Conservation (phyloP, 148 eudicot genomes). For the Selenicereus undatus region DNA sequence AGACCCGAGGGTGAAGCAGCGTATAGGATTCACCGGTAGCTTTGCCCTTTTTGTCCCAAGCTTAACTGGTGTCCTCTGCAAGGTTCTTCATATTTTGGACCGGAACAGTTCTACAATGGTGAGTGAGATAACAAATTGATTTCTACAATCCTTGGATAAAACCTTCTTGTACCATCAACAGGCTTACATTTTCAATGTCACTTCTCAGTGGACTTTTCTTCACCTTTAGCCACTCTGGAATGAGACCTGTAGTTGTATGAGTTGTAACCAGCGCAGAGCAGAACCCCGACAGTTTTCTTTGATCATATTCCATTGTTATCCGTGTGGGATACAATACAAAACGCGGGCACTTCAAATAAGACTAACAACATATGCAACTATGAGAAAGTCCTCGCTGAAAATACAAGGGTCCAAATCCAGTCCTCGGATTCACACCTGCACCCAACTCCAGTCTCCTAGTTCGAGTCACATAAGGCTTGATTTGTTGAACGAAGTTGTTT, state of each 20-base stretch:
- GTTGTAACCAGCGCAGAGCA: background rate
- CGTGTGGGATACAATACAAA: no score
- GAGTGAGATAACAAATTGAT: background rate
- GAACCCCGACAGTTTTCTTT: background rate
- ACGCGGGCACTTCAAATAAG: no score
- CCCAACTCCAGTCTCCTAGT: no score
- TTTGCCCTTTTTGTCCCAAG: background rate
- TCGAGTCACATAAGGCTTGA: no score
- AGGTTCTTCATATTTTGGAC: background rate
- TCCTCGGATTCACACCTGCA: no score
- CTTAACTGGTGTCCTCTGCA: slow-evolving; percentile 1
- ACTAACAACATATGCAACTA: no score
- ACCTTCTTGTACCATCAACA: background rate
- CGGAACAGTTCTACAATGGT: background rate
- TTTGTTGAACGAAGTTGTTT: no score
- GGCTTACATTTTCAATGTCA: background rate
- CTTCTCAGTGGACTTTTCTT: background rate
- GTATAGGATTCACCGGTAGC: background rate
- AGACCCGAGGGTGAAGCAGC: background rate
- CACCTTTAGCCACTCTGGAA: background rate
- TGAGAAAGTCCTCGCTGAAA: no score
- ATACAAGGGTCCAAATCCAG: no score
- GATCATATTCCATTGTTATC: background rate
- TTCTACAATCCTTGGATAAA: background rate
- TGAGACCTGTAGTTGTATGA: no score